phyloP scores from a whole-genome alignment of 2,329 filamentous ascomycete species.

The Scedosporium boydii region DNA sequence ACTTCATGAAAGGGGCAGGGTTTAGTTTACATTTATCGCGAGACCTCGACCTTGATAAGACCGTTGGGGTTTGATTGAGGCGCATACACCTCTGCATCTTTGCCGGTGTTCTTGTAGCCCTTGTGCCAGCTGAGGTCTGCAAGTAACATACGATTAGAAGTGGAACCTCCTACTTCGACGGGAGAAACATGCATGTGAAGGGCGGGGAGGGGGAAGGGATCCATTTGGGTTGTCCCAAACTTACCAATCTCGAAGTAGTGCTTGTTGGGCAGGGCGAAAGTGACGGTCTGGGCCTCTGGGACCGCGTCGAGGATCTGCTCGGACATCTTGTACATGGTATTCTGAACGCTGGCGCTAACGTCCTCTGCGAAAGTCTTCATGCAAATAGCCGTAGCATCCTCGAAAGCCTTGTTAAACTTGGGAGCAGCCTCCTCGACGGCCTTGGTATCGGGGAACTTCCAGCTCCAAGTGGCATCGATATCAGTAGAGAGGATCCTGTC shows the following conservation, averaged over 20 bases:
- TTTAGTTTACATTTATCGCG: constrained; percentile 31
- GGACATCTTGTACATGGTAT: constrained; percentile 98
- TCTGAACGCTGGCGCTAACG: constrained; percentile 85
- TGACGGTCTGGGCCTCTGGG: constrained; percentile 61
- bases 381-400: constrained; percentile 72
- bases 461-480: constrained; percentile 79
- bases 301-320: constrained; percentile 72
- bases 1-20: neutral
- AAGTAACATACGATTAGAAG: neutral
- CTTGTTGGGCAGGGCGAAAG: constrained; percentile 90
- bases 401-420: constrained; percentile 72
- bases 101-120: constrained; percentile 86
- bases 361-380: constrained; percentile 85
- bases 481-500: constrained; percentile 94
- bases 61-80: constrained; percentile 91
- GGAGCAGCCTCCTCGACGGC: constrained; percentile 55
- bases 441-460: constrained; percentile 59
- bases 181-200: neutral
- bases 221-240: constrained; percentile 19
- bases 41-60: constrained; percentile 87
- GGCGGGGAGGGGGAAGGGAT: neutral
- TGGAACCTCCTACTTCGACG: neutral
- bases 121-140: constrained; percentile 95
- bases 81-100: constrained; percentile 90
- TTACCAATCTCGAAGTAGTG: constrained; percentile 95